Percentiles rank a stretch among this genome's conserved stretches.
Evolutionary conservation across 2,329 filamentous ascomycete genomes (phyloP).

Genomic region (Scedosporium apiospermum): DNA sequence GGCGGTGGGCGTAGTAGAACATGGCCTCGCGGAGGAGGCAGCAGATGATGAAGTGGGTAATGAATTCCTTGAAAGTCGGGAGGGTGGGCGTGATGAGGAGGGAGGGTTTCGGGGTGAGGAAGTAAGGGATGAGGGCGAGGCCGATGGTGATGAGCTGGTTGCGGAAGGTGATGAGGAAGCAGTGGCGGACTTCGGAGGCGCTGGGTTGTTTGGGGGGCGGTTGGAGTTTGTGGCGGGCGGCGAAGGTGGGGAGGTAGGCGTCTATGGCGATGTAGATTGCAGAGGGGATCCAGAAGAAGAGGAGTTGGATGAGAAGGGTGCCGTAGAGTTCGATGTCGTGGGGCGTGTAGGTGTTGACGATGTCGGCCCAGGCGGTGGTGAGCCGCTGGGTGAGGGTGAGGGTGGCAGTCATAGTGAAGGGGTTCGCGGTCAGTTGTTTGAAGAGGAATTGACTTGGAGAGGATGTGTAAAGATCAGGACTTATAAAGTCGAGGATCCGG

Average conservation of each 20-base stretch:
- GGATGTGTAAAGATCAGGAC: neutral
- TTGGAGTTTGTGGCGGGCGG: conserved; percentile 43
- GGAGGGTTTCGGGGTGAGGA: conserved; percentile 13
- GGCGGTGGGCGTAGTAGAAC: conserved; percentile 47
- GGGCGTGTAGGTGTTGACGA: conserved; percentile 17
- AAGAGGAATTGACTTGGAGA: neutral
- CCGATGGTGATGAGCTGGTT: conserved; percentile 35
- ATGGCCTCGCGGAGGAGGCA: conserved; percentile 35
- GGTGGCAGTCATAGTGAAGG: neutral
- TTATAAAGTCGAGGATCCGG: neutral
- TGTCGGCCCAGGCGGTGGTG: conserved; percentile 12
- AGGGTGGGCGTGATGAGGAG: conserved; percentile 28
- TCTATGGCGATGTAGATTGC: conserved; percentile 33
- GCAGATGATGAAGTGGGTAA: conserved; percentile 30
- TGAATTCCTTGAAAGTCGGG: conserved; percentile 25
- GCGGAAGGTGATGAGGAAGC: conserved; percentile 30
- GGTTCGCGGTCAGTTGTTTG: neutral
- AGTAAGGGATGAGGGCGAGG: conserved; percentile 18
- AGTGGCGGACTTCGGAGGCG: conserved; percentile 30
- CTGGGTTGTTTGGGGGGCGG: conserved; percentile 39
- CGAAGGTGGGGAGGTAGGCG: conserved; percentile 33
- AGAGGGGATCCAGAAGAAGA: conserved; percentile 37
- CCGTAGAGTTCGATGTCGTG: conserved; percentile 30
- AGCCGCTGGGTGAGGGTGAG: neutral
- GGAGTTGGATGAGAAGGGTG: conserved; percentile 26